These are phyloP conservation scores for Aspergillus steynii DNA, from an alignment of 495 filamentous ascomycete genomes.

Conservation along the genomic window DNA sequence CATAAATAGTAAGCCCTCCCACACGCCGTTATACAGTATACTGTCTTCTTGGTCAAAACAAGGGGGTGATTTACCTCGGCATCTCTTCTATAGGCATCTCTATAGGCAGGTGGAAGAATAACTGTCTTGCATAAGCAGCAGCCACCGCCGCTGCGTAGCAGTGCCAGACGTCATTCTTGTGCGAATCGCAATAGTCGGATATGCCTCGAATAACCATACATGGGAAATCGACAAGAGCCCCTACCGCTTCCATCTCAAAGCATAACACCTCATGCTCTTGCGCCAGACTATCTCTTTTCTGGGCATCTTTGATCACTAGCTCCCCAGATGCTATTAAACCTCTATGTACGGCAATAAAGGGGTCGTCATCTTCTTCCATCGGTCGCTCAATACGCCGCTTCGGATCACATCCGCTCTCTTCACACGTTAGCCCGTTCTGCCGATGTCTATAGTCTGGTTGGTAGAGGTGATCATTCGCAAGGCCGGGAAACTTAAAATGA, in stretches of 20 bases:
- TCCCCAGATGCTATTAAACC: constrained; percentile 40
- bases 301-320: constrained; percentile 29
- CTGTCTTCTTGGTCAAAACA: too few relatives aligned
- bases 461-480: constrained; percentile 28
- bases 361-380: constrained; percentile 12
- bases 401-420: constrained; percentile 18
- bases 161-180: constrained; percentile 23
- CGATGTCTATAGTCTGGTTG: constrained; percentile 23
- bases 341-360: constrained; percentile 28
- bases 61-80: too few relatives aligned
- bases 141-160: constrained; percentile 32
- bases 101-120: constrained; percentile 22
- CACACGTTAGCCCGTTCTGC: constrained; percentile 12
- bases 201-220: constrained; percentile 43
- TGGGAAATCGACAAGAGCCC: constrained; percentile 29
- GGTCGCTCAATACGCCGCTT: constrained; percentile 13
- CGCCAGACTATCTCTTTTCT: constrained; percentile 20
- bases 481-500: constrained; percentile 19
- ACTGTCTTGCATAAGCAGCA: constrained; percentile 36
- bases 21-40: too few relatives aligned
- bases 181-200: constrained; percentile 43
- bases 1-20: too few relatives aligned
- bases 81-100: too few relatives aligned
- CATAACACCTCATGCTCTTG: constrained; percentile 26
- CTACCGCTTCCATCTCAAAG: constrained; percentile 48